Percentiles rank a stretch among this genome's conserved stretches.
phyloP scores from a whole-genome alignment of 768 basidiomycete genomes.

The Pleurotus citrinopileatus region DNA sequence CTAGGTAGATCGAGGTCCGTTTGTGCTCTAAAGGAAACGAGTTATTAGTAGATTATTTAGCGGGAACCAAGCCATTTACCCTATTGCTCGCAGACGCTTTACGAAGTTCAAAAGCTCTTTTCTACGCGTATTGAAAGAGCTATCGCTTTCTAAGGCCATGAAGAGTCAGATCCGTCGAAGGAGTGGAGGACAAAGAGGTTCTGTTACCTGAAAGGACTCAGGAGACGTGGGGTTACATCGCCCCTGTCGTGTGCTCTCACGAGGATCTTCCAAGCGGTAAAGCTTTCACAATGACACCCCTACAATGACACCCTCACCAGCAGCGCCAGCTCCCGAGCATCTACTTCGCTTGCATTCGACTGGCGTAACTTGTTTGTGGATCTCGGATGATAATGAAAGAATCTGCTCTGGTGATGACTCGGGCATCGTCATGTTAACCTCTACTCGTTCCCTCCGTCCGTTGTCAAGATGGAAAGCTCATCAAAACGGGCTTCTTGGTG shows the following conservation, averaged over 20 bases:
- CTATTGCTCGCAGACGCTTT: slow-evolving; percentile 30
- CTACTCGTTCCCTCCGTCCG: slow-evolving; percentile 73
- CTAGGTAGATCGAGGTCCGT: slow-evolving; percentile 46
- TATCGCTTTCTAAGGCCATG: slow-evolving; percentile 9
- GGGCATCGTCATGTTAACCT: slow-evolving; percentile 76
- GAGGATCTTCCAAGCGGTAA: too few species aligned
- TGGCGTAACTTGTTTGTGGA: slow-evolving; percentile 54
- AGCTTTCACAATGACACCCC: too few species aligned
- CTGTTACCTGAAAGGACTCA: too few species aligned
- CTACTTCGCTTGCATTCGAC: slow-evolving; percentile 71
- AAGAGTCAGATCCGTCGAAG: too few species aligned
- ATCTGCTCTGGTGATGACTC: slow-evolving; percentile 85
- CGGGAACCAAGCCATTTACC: slow-evolving; percentile 18
- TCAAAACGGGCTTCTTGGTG: slow-evolving; percentile 67
- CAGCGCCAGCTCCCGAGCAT: slow-evolving; percentile 64
- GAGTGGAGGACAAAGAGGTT: too few species aligned
- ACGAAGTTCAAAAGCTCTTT: slow-evolving; percentile 29
- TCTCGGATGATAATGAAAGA: slow-evolving; percentile 73
- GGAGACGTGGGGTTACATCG: too few species aligned
- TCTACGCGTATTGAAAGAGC: slow-evolving; percentile 26
- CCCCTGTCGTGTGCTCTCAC: too few species aligned
- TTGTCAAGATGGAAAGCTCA: slow-evolving; percentile 79
- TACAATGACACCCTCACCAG: slow-evolving; percentile 17
- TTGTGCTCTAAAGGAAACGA: slow-evolving; percentile 29
- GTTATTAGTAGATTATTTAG: neutral